Conservation (phyloP, 495 filamentous ascomycete species). For the Haplographium delicatum region DNA sequence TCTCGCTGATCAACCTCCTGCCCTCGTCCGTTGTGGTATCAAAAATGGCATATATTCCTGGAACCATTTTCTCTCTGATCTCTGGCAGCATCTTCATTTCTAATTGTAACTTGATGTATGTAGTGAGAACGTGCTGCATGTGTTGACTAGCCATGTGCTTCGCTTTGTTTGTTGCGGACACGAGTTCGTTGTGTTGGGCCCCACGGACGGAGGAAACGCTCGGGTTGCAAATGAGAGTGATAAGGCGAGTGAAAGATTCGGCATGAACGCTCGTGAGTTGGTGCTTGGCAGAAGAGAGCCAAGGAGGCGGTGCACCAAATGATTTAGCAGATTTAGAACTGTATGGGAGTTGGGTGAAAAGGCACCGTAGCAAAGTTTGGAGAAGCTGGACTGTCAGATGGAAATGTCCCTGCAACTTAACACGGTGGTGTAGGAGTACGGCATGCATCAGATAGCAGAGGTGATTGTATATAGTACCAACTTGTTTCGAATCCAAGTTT, state of each 20-base stretch:
- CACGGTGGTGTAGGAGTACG: conserved; percentile 55
- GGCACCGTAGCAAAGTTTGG: conserved; percentile 55
- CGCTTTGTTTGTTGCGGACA: conserved; percentile 71
- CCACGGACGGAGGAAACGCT: conserved; percentile 64
- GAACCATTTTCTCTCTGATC: conserved; percentile 63
- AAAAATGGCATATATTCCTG: conserved; percentile 66
- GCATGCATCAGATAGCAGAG: conserved; percentile 55
- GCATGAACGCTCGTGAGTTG: conserved; percentile 47
- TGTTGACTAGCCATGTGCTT: conserved; percentile 70
- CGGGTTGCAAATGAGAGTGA: conserved; percentile 75
- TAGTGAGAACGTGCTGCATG: conserved; percentile 65
- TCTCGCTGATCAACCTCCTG: conserved; percentile 61
- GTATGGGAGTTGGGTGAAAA: conserved; percentile 52
- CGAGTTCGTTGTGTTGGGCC: conserved; percentile 45
- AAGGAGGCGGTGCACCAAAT: conserved; percentile 33
- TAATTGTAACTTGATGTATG: conserved; percentile 66
- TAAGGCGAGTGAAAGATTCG: conserved; percentile 59
- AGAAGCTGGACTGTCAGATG: conserved; percentile 62
- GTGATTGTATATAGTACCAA: conserved; percentile 52
- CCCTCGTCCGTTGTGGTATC: conserved; percentile 61
- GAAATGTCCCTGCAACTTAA: conserved; percentile 62
- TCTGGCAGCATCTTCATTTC: conserved; percentile 41
- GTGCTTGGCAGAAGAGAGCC: conserved; percentile 35
- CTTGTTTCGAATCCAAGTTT: conserved; percentile 32
- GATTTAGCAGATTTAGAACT: conserved; percentile 29